Evolutionary conservation across 345 rosid genomes (phyloP), one percentile per base, ranked within the genome.

Genomic region (Hevea brasiliensis): DNA sequence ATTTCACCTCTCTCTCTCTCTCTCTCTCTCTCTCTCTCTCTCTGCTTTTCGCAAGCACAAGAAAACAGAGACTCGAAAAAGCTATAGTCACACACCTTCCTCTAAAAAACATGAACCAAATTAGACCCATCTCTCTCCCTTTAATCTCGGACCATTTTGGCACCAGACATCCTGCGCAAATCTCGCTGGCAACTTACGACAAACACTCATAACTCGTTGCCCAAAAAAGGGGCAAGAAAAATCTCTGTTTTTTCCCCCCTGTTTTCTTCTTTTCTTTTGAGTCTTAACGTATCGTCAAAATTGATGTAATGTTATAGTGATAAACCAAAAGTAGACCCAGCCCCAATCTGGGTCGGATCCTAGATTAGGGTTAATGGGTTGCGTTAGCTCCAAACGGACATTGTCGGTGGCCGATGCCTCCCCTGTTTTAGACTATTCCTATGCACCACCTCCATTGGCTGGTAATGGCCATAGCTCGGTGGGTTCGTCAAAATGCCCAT

Each of bases 291-390:
- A 54, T 55, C 35, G 7, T 57, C 57, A 45, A 24, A 63, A 24
- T 9, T 71, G 77, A 75, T 67, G 70, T 86, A 60, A 88, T 87
- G 90, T 70, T 77, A 77, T 81, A 79, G 64, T 64, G 55, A 71
- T 68, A 27, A 37, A n/a, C 70, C 81, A 65, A 54, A 62, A 40
- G 71, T 74, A 75, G 82, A 82, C 86, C 84, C 84, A 84, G 82
- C 85, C 50, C 84, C 67, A 75, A 81, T 79, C 83, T 78, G 89
- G 89, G 89, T 82, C 78, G 72, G 68, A 7, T 82, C 86, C 82
- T 83, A 72, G 83, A 80, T 67, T 76, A 76, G 67, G 82, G 84
- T 77, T 27, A 83, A 91, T 91, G 97, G 93, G 97, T 77, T 91
- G 97, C 88, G 80, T 86, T 23, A 73, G 47, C 86, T 91, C 97